Evolutionary conservation across 768 basidiomycete genomes (phyloP).

Genomic region (Amanita muscaria): DNA sequence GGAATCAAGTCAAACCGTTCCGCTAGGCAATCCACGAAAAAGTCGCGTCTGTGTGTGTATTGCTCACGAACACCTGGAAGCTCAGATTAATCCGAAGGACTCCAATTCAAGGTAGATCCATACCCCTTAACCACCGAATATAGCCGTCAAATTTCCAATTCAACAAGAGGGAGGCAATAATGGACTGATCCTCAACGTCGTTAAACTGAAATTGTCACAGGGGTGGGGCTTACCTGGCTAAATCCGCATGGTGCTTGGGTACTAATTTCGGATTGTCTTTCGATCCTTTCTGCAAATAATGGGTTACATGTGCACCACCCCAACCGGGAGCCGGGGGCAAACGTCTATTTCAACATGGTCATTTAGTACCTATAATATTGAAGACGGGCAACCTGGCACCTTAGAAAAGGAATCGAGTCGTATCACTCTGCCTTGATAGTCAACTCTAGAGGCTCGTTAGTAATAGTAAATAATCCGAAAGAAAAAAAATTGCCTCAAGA

Average conservation of each 20-base stretch:
- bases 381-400: slow-evolving; percentile 22
- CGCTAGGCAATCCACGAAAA: slow-evolving; percentile 52
- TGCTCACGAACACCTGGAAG: slow-evolving; percentile 39
- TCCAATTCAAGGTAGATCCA: neutral
- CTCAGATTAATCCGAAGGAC: neutral
- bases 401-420: slow-evolving; percentile 78
- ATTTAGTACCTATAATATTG: neutral
- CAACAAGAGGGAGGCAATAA: slow-evolving; percentile 52
- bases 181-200: slow-evolving; percentile 16
- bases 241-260: slow-evolving; percentile 71
- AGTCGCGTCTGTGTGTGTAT: slow-evolving; percentile 52
- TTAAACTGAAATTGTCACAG: neutral
- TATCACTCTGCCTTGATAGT: slow-evolving; percentile 77
- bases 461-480: neutral
- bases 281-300: slow-evolving; percentile 65
- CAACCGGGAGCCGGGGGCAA: slow-evolving; percentile 68
- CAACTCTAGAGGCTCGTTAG: slow-evolving; percentile 32
- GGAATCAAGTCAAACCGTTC: slow-evolving; percentile 52
- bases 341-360: slow-evolving; percentile 35
- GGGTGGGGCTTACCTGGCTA: slow-evolving; percentile 45
- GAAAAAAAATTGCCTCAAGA: slow-evolving; percentile 34
- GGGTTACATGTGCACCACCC: slow-evolving; percentile 79
- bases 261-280: slow-evolving; percentile 58
- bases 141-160: slow-evolving; percentile 69
- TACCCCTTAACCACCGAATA: slow-evolving; percentile 70